Evolutionary conservation across 305 asterid species (phyloP), one percentile per base, ranked within the genome.

Genomic region (Fraxinus ornus): DNA sequence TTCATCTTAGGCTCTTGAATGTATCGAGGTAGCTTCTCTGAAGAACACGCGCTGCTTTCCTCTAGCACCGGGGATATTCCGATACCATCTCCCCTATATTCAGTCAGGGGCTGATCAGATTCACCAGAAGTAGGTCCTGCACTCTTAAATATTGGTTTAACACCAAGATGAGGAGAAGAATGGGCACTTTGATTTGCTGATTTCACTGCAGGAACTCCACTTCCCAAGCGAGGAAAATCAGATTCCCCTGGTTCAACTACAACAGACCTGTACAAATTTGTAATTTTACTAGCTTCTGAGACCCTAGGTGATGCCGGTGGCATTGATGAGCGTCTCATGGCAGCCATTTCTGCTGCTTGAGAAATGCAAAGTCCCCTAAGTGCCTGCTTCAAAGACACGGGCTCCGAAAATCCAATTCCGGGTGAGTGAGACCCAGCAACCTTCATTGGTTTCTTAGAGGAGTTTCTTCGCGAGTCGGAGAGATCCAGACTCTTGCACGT

Each of bases 311-410:
- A 91, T 13, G 95, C 94, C 6, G 92, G 84, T 74, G 91, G 79
- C 89, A 89, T 90, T 37, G 97, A 88, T 17, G 86, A 68, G 37
- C 99, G 86, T 87, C 90, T 95, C 79, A 85, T 66, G 37, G 96
- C 94, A 36, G 99, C 99, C 89, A 88, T 88, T 87, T 95, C 99
- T 5, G 97, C 94, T 21, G 98, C 99, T 88, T 94, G 99, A 39
- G 99, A 95, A 85, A 95, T 93, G 89, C 99, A 94, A 73, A 91
- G 90, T 24, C 99, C 98, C 84, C 99, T 86, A n/a, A 94, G 88
- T 0, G 99, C 97, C 87, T 95, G 98, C 83, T 95, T 95, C 47
- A 95, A 81, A 78, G 99, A 89, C 64, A 93, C 93, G 7, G 97
- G 97, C 82, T 91, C 97, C 8, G 98, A 92, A 85, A 90, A 90